Conservation (phyloP, 2,329 filamentous ascomycete genomes). For the Pezicula neosporulosa region DNA sequence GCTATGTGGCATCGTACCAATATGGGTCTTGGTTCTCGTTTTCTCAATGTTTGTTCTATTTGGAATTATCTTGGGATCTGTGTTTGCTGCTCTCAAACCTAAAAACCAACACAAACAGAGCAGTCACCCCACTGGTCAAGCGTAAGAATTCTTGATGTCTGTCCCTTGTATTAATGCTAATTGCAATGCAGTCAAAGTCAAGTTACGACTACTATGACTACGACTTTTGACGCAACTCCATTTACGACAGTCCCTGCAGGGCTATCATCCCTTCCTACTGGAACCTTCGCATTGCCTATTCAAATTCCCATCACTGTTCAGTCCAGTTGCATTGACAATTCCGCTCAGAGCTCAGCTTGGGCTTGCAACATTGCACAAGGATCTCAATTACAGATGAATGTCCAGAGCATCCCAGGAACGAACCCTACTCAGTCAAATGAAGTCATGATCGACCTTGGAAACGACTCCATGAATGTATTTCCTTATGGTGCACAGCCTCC, state of each 20-base stretch:
- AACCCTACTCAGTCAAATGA: slow-evolving; percentile 25
- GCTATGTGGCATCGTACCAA: slow-evolving; percentile 56
- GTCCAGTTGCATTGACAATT: slow-evolving; percentile 54
- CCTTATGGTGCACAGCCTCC: slow-evolving; percentile 62
- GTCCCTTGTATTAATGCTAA: slow-evolving; percentile 8
- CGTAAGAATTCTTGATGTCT: slow-evolving; percentile 14
- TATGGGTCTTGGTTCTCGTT: slow-evolving; percentile 56
- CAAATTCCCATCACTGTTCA: slow-evolving; percentile 46
- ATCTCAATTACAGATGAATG: slow-evolving; percentile 16
- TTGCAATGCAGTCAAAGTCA: slow-evolving; percentile 4
- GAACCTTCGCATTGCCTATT: slow-evolving; percentile 51
- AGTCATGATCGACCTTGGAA: slow-evolving; percentile 32
- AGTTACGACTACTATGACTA: slow-evolving; percentile 26
- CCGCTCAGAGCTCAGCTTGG: slow-evolving; percentile 56
- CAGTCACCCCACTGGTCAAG: background rate
- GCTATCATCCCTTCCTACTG: slow-evolving; percentile 50
- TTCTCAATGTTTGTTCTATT: slow-evolving; percentile 52
- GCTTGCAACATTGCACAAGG: slow-evolving; percentile 48
- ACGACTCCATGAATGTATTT: slow-evolving; percentile 36
- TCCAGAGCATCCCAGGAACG: slow-evolving; percentile 15
- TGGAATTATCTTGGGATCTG: slow-evolving; percentile 52
- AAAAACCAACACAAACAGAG: slow-evolving; percentile 8
- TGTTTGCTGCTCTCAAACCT: slow-evolving; percentile 20
- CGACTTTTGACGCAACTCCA: slow-evolving; percentile 46
- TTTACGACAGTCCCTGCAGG: slow-evolving; percentile 47